Conservation (phyloP, 192 early-diverging fungal species). For the Backusella tarrabulga region DNA sequence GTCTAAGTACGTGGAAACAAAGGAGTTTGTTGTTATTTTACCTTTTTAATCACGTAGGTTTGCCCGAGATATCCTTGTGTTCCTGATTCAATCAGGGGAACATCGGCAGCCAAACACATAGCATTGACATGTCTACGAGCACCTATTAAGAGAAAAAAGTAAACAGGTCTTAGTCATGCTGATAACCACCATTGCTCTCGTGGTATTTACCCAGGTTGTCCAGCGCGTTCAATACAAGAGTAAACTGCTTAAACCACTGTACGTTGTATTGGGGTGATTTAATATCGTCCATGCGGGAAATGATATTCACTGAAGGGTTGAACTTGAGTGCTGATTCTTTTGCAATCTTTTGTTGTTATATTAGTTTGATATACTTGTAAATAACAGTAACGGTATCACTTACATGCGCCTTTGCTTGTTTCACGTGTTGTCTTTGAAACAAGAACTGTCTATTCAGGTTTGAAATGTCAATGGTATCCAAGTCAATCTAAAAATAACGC, state of each 20-base stretch:
- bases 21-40: background rate
- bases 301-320: constrained; percentile 79
- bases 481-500: constrained; percentile 67
- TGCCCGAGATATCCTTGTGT: constrained; percentile 95
- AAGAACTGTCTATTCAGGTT: constrained; percentile 99
- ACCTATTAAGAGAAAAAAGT: constrained; percentile 45
- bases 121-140: constrained; percentile 92
- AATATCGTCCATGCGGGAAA: constrained; percentile 83
- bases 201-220: constrained; percentile 84
- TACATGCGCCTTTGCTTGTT: constrained; percentile 88
- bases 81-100: constrained; percentile 95
- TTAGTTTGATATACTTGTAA: background rate
- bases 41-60: constrained; percentile 81
- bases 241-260: constrained; percentile 86
- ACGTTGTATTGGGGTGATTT: constrained; percentile 82
- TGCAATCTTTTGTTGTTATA: constrained; percentile 58
- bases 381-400: constrained; percentile 16
- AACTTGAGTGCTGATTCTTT: constrained; percentile 79
- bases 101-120: constrained; percentile 90
- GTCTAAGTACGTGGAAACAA: background rate
- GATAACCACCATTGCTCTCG: background rate
- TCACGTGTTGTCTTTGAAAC: constrained; percentile 93
- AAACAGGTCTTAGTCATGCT: background rate
- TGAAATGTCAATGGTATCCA: constrained; percentile 98
- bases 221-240: constrained; percentile 93